Evolutionary conservation across 352 stramenopile genomes (phyloP), one percentile per base, ranked within the genome.

Genomic region (Sclerospora graminicola): DNA sequence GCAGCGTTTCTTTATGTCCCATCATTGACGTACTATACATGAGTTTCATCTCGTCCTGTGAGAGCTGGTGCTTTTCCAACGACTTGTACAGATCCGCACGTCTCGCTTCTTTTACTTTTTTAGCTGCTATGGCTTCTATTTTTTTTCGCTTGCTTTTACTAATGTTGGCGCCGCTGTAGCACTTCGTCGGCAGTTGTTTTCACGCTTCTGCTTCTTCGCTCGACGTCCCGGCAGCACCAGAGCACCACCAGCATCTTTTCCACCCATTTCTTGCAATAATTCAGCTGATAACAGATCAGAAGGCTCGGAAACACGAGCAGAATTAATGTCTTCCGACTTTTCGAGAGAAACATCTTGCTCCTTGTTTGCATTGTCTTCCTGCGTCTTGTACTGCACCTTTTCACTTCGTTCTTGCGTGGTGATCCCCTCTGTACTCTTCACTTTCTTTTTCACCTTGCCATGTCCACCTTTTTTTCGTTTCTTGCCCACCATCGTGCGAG

Each of bases 101-200:
- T 31, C 70, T 57, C 21, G 75, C 74, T 31, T 92, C 77, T 49
- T 89, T 89, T 18, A 81, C 47, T 61, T 92, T 92, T 32, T 66
- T 63, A 14, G 69, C 70, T 48, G 74, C 80, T 4, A 92, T 66
- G 18, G 69, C 63, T 31, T 86, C 76, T 8, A 92, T 48, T 42
- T 89, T 89, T 48, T 85, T 85, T 49, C 78, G 80, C 51, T 92
- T 92, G 37, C 60, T 72, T 48, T 84, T 86, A 51, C 73, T 89
- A 61, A 89, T 64, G 79, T 24, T 67, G 44, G 1, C 76, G 75
- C 35, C 80, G 58, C 35, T 85, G 43, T 40, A 92, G 27, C 36
- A 85, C 54, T 26, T 87, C 75, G 4, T 79, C 63, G 0, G 66
- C 52, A 8, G 84, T 45, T 39, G 63, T 54, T n/a, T 18, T 82